These are phyloP conservation scores for Cryphonectria nitschkei DNA, from an alignment of 2,329 filamentous ascomycete genomes.

Conservation along the genomic window DNA sequence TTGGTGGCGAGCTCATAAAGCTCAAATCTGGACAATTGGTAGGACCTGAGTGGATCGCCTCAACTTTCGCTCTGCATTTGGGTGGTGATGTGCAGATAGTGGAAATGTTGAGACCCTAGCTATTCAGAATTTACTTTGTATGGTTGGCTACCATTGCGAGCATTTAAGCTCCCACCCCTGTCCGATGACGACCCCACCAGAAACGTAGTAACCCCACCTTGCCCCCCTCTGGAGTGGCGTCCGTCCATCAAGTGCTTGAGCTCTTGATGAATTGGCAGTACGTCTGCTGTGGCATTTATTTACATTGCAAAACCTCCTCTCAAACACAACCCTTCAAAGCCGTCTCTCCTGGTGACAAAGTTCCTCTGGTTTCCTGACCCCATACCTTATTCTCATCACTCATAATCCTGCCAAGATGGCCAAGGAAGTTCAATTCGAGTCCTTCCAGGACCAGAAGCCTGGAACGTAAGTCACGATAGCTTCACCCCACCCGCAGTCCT, in stretches of 20 bases:
- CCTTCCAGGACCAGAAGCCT: constrained; percentile 96
- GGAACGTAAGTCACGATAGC: constrained; percentile 78
- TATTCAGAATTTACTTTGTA: no score
- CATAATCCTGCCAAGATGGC: constrained; percentile 58
- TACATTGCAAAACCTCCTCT: background rate
- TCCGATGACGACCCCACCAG: constrained; percentile 14
- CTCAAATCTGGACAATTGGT: background rate
- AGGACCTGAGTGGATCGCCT: background rate
- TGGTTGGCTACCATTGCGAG: background rate
- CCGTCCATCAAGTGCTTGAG: constrained; percentile 3
- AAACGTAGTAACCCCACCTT: constrained; percentile 12
- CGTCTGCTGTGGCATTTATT: constrained; percentile 19
- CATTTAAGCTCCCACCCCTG: constrained; percentile 7
- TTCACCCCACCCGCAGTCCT: constrained; percentile 16
- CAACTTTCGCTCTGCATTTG: background rate
- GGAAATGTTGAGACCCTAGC: background rate
- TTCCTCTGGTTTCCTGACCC: background rate
- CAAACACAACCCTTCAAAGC: background rate
- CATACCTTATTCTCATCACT: constrained; percentile 29
- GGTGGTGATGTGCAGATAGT: background rate
- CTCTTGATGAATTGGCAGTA: constrained; percentile 12
- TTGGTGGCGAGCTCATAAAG: background rate
- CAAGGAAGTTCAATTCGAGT: constrained; percentile 79
- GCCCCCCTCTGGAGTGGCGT: constrained; percentile 4
- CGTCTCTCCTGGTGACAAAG: background rate